Percentiles rank a stretch among this genome's conserved stretches.
Evolutionary conservation across 2,329 filamentous ascomycete species (phyloP).

Genomic region (Gaeumannomyces tritici): DNA sequence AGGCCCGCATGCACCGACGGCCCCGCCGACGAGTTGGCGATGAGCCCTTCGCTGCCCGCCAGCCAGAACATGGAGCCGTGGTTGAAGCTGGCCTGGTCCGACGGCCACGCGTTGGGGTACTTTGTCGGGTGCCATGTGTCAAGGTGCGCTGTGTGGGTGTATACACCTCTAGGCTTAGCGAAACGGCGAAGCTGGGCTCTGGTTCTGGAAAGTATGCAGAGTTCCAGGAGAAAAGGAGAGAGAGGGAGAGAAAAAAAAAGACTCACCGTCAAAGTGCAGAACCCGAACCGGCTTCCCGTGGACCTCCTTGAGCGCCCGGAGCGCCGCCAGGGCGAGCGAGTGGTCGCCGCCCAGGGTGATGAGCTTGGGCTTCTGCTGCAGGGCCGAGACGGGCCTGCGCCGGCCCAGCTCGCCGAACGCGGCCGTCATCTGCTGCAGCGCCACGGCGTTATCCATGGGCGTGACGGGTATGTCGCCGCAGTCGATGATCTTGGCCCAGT

Average conservation of each 20-base stretch:
- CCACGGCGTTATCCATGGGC: slow-evolving; percentile 77
- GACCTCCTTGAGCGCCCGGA: slow-evolving; percentile 54
- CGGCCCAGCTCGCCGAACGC: slow-evolving; percentile 61
- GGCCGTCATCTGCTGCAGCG: slow-evolving; percentile 73
- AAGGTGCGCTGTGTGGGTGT: slow-evolving; percentile 42
- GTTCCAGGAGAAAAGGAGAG: too few relatives aligned
- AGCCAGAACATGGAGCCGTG: slow-evolving; percentile 92
- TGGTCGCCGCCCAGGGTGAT: slow-evolving; percentile 68
- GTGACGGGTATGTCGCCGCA: slow-evolving; percentile 86
- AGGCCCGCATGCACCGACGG: slow-evolving; percentile 76
- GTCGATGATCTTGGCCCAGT: slow-evolving; percentile 72
- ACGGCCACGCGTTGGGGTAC: slow-evolving; percentile 68
- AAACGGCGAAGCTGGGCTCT: too few relatives aligned
- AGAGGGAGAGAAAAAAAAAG: slow-evolving; percentile 2
- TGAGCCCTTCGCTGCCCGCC: slow-evolving; percentile 69
- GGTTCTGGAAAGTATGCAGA: too few relatives aligned
- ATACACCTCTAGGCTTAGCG: not conserved
- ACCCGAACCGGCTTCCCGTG: slow-evolving; percentile 57
- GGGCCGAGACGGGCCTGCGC: slow-evolving; percentile 22
- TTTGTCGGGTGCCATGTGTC: slow-evolving; percentile 80
- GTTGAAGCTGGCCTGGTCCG: slow-evolving; percentile 65
- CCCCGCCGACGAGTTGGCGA: slow-evolving; percentile 57
- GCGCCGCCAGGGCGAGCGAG: slow-evolving; percentile 58
- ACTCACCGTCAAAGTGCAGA: slow-evolving; percentile 58
- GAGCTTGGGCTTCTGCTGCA: slow-evolving; percentile 38